These are phyloP conservation scores for Nasturtium officinale DNA, from an alignment of 345 rosid species.

Conservation along the genomic window DNA sequence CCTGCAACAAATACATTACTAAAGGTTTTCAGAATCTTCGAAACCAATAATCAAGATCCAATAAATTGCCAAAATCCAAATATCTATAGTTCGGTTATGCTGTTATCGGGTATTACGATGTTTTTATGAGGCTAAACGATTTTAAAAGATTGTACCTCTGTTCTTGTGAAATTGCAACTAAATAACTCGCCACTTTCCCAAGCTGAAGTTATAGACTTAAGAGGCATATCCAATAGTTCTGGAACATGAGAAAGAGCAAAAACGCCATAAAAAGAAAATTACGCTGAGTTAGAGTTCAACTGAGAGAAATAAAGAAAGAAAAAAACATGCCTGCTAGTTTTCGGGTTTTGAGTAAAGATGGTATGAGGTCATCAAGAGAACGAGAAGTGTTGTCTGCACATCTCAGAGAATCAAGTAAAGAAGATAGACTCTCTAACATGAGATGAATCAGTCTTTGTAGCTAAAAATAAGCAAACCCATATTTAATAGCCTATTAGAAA, in stretches of 20 bases:
- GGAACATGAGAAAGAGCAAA: constrained; percentile 21
- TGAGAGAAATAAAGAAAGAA: not conserved
- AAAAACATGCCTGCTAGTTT: constrained; percentile 78
- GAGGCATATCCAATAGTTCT: constrained; percentile 92
- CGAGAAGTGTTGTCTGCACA: constrained; percentile 44
- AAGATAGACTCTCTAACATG: constrained; percentile 73
- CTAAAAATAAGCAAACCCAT: constrained; percentile 49
- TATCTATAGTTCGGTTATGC: not conserved
- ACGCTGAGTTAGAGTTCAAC: constrained; percentile 20
- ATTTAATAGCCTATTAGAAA: not conserved
- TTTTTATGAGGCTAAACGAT: not conserved
- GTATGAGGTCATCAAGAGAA: constrained; percentile 62
- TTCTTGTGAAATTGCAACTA: constrained; percentile 65
- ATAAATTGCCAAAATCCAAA: not conserved
- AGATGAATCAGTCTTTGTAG: constrained; percentile 77
- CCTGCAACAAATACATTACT: constrained; percentile 48
- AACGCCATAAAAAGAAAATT: not conserved
- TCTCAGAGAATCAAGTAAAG: constrained; percentile 63
- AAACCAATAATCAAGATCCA: not conserved
- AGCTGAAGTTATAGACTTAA: constrained; percentile 69
- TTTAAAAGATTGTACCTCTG: constrained; percentile 62
- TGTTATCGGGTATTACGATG: not conserved
- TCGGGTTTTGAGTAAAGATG: constrained; percentile 73
- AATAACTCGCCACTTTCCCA: constrained; percentile 89
- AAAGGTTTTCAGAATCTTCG: constrained; percentile 7